Percentiles rank a stretch among this genome's conserved stretches.
phyloP scores from a whole-genome alignment of 192 early-diverging fungal species.

The Linderina pennispora region DNA sequence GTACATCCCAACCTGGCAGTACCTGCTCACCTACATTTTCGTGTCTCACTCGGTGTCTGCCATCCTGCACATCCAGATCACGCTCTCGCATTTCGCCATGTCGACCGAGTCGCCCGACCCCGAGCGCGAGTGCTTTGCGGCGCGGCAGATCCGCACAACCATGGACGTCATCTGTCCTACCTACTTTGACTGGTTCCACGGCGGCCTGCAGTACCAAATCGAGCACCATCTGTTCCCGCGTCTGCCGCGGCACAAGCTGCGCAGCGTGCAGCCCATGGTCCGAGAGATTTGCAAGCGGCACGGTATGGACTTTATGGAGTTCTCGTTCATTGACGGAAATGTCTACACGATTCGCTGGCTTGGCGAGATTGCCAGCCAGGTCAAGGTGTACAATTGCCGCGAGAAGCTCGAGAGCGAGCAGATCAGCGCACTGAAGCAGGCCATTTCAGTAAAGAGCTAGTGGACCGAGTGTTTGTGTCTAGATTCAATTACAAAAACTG shows the following conservation, averaged over 20 bases:
- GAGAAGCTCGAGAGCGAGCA: constrained; percentile 16
- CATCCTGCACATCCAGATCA: constrained; percentile 93
- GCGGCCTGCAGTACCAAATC: constrained; percentile 94
- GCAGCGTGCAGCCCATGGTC: constrained; percentile 63
- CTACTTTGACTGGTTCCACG: constrained; percentile 97
- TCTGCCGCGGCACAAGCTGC: constrained; percentile 84
- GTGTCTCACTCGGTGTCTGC: constrained; percentile 79
- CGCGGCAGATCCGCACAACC: constrained; percentile 82
- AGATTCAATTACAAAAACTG: too few species aligned
- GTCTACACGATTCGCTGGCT: constrained; percentile 65
- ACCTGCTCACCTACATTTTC: constrained; percentile 59
- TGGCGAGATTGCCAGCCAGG: constrained; percentile 61
- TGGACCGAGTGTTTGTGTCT: too few species aligned
- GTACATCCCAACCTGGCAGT: constrained; percentile 59
- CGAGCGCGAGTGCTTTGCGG: constrained; percentile 70
- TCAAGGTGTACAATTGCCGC: constrained; percentile 38
- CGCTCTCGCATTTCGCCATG: constrained; percentile 96
- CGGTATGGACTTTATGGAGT: constrained; percentile 70
- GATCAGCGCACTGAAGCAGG: background rate
- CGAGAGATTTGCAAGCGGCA: constrained; percentile 68
- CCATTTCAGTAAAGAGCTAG: too few species aligned
- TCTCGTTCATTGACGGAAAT: constrained; percentile 80
- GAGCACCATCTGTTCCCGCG: constrained; percentile 95
- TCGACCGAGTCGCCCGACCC: constrained; percentile 65
- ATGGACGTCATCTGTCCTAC: constrained; percentile 94